These are phyloP conservation scores for Cytospora chrysosperma DNA, from an alignment of 2,329 filamentous ascomycete species.

Conservation along the genomic window DNA sequence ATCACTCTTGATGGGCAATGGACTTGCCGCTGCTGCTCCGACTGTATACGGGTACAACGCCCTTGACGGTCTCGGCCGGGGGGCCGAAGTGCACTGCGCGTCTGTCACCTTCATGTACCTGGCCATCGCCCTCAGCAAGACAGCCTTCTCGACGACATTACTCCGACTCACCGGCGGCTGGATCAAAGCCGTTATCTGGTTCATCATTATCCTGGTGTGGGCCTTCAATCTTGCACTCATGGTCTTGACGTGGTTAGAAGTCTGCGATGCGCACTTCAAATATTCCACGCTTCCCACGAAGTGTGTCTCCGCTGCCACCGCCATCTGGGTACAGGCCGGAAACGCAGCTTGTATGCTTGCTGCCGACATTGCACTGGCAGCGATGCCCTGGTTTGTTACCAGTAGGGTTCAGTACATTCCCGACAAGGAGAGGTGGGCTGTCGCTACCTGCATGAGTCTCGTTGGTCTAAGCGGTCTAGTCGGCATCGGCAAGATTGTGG, in stretches of 20 bases:
- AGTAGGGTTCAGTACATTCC: too few species aligned
- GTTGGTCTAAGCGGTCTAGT: not conserved
- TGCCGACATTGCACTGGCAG: not conserved
- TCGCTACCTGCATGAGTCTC: too few species aligned
- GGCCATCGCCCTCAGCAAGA: constrained; percentile 7
- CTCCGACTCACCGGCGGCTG: not conserved
- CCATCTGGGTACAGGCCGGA: not conserved
- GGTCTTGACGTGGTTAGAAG: not conserved
- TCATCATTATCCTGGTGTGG: not conserved
- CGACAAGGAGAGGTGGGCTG: too few species aligned
- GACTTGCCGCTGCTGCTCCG: not conserved
- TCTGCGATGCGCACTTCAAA: not conserved
- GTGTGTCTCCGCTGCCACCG: not conserved
- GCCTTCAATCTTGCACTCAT: not conserved
- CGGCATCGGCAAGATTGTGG: too few species aligned
- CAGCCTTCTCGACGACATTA: constrained; percentile 10
- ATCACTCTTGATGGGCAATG: not conserved
- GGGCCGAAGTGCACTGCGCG: not conserved
- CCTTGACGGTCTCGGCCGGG: not conserved
- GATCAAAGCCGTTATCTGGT: not conserved
- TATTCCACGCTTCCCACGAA: not conserved
- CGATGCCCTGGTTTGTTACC: too few species aligned
- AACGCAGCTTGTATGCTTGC: not conserved
- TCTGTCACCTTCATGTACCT: constrained; percentile 12
- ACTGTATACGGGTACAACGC: constrained; percentile 8